Base-by-base conservation (phyloP, 352 stramenopile species). In the Phytophthora rubi region DNA sequence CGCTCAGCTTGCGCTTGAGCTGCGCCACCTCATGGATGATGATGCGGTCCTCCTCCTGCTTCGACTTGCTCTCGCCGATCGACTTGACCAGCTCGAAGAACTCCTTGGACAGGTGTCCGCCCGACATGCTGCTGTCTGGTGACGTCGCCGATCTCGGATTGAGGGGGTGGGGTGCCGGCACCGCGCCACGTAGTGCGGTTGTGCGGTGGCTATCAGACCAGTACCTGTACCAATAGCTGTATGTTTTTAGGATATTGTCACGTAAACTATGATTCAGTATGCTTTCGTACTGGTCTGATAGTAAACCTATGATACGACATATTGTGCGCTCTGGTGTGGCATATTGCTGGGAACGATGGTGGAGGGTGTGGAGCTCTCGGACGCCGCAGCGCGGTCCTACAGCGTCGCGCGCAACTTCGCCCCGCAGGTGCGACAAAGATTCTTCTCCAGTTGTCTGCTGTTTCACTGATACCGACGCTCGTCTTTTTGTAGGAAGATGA, bases 41-140 rank as follows among this genome's bases (percentile, higher is more conserved):
- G 72, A 99, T 99, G 58, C 96, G 90, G 82, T 99, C 98, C 80
- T 99, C 98, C 88, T 99, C 98, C 84, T 99, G 98, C 88, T 99
- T 99, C 18, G 96, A 99, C 82, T 99, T 99, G 80, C 92, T 98
- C 88, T 99, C 98, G 62, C 98, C 98, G 73, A 99, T 99, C 30
- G 97, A 97, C 82, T 99, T 99, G 77, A 99, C 97, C 59, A 99
- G 95, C 87, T 99, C 98, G 81, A 99, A 99, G 89, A 99, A 99
- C 82, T 99, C 98, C 76, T 98, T 98, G 45, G 93, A 97, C 65
- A 98, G 70, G 65, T 97, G 90, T 33, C 87, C 82, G 76, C 90
- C 89, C 75, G 89, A 96, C 90, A 97, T 96, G 68, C 42, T 49
- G 42, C 42, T 49, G 42, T 16, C 42, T 49, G 48, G 16, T 69